phyloP scores from a whole-genome alignment of 2,329 filamentous ascomycete species.

The Trichoderma hamatum region DNA sequence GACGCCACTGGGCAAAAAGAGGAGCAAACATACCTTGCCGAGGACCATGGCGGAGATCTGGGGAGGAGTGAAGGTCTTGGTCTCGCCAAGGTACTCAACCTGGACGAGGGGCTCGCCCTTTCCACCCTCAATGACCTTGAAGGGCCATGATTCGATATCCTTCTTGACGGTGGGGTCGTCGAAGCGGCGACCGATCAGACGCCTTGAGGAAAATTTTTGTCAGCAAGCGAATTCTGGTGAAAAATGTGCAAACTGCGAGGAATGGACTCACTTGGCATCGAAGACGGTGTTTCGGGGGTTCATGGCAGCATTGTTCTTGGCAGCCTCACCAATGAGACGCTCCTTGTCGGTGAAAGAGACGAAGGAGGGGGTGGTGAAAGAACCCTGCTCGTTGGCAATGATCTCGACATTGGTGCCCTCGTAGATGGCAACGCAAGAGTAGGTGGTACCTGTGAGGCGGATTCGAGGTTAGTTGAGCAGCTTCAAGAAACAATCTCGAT shows the following conservation, averaged over 20 bases:
- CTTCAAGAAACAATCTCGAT: background rate
- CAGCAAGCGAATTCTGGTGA: slow-evolving; percentile 22
- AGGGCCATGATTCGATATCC: slow-evolving; percentile 98
- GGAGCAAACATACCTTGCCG: slow-evolving; percentile 70
- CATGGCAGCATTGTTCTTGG: slow-evolving; percentile 99
- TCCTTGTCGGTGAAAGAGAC: slow-evolving; percentile 99
- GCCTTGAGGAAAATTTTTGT: slow-evolving; percentile 57
- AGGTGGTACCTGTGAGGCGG: slow-evolving; percentile 80
- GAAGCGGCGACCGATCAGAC: slow-evolving; percentile 94
- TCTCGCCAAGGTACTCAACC: slow-evolving; percentile 94
- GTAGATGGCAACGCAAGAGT: slow-evolving; percentile 99
- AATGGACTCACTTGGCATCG: slow-evolving; percentile 84
- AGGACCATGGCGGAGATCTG: slow-evolving; percentile 99
- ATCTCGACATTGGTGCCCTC: slow-evolving; percentile 99
- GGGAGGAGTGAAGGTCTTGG: slow-evolving; percentile 94
- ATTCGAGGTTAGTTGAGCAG: slow-evolving; percentile 16
- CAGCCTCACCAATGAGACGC: slow-evolving; percentile 98
- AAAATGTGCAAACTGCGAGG: background rate
- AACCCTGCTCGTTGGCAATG: slow-evolving; percentile 99
- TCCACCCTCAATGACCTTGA: slow-evolving; percentile 90
- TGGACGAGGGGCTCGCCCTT: slow-evolving; percentile 84
- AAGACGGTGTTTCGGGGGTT: slow-evolving; percentile 98
- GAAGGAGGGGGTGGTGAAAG: slow-evolving; percentile 98
- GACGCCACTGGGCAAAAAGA: background rate
- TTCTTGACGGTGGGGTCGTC: slow-evolving; percentile 98